Base-by-base conservation (phyloP, 352 stramenopile species). In the Globisporangium megalacanthum region DNA sequence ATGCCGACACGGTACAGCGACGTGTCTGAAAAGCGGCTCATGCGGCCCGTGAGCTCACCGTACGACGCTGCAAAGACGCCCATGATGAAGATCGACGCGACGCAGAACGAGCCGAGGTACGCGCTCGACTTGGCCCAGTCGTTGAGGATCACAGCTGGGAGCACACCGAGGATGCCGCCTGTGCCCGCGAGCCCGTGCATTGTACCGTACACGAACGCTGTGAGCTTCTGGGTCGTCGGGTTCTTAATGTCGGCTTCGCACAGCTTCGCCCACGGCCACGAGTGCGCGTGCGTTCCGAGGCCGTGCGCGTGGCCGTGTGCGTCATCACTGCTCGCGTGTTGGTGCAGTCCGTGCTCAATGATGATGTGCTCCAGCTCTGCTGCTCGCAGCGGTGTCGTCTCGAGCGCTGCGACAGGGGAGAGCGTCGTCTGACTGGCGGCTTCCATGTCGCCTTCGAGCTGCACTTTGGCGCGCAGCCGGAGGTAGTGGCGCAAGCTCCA, bases 1-100 rank as follows among this genome's bases (percentile, higher is more conserved):
- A 91, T 66, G 20, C 75, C 75, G 19, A 93, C 64, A 44, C 71
- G 67, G 48, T 85, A 77, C 17, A 85, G 77, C 9, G 77, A 75
- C 22, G 63, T 62, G 51, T 79, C 71, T 50, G 76, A 88, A 54
- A 83, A 78, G 50, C 74, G 73, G 39, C 75, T 86, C 62, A 86
- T 72, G 48, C 73, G 75, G 6, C 73, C 73, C 25, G 79, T 89
- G 29, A 79, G 53, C 46, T 85, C 79, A 52, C 89, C 87, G 62
- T 96, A 96, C 8, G 81, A 61, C 19, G 76, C 73, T 1, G 87
- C 83, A 67, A 96, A 97, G 2, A 61, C 65, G 33, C 87, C 89
- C 89, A 97, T 97, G 29, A 89, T 85, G 42, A 96, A 37, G 59
- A 89, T 96, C 46, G 73, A 91, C 14, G 75, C 85, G 19, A 89